Evolutionary conservation across 2,329 filamentous ascomycete species (phyloP), one percentile per base, ranked within the genome.

Genomic region (Ceratocystis papillata): DNA sequence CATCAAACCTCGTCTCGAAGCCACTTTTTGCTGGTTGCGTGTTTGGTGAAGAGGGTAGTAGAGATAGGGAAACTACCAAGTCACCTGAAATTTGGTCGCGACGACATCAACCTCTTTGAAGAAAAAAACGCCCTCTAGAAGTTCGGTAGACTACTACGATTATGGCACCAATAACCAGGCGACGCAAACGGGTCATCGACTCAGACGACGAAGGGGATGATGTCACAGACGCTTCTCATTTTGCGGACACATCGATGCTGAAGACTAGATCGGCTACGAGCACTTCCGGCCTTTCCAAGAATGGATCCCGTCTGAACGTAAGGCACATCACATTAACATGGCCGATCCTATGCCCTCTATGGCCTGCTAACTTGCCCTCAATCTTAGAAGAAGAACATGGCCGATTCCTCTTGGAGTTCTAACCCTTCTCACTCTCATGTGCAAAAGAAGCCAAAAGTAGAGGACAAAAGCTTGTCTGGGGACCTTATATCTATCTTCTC

Each of bases 401-500:
- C 76, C 48, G 78, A 75, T 68, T 73, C 76, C 5, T 80, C 76
- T 67, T 73, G 75, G 17, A 82, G 80, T 68, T 80, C 81, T 0
- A 74, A 78, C 66, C 79, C 79, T 70, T n/a, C 65, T 70, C 72
- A 65, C 75, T 69, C 69, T 55, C 74, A 71, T 75, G 71, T 68
- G 72, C 75, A 28, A 41, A 77, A 76, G 67, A 82, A 79, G 70
- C 68, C 72, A n/a, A 80, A 78, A 68, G 68, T 73, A 5, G 77
- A 78, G 5, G 80, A 81, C 64, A 82, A 79, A 69, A 79, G 78
- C 4, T 82, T 80, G 68, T 80, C 80, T 5, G 82, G 78, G 2
- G 80, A 87, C 70, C 76, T 87, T 15, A 77, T 80, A 70, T 79
- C 81, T 0, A 77, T 87, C 20, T 87, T 87, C 70, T 84, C 83